Percentiles rank a stretch among this genome's conserved stretches.
Conservation (phyloP, 768 basidiomycete genomes). For the Calocybe cyanea region DNA sequence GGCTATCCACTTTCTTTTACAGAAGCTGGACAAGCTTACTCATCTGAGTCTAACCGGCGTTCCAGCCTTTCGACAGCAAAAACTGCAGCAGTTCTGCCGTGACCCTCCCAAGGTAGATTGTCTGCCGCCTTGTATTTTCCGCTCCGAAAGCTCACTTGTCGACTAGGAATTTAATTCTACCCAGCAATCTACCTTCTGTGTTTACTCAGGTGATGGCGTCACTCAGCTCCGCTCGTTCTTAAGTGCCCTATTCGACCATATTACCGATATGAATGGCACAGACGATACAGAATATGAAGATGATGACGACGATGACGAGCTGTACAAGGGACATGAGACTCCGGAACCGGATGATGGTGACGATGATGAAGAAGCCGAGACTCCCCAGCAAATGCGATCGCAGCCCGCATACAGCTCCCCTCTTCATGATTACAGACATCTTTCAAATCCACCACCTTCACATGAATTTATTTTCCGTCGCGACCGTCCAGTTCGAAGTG, state of each 20-base stretch:
- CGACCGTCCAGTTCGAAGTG: constrained; percentile 26
- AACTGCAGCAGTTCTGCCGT: constrained; percentile 88
- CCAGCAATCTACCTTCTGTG: constrained; percentile 90
- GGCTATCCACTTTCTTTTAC: constrained; percentile 87
- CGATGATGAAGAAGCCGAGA: constrained; percentile 30
- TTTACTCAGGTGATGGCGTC: constrained; percentile 93
- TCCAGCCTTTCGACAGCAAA: constrained; percentile 78
- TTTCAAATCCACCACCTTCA: constrained; percentile 23
- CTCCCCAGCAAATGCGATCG: constrained; percentile 23
- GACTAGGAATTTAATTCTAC: constrained; percentile 84
- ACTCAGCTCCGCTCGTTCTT: constrained; percentile 76
- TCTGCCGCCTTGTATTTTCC: not conserved
- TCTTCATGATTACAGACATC: constrained; percentile 17
- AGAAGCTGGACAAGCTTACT: constrained; percentile 84
- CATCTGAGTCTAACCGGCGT: constrained; percentile 99
- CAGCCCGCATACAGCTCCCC: constrained; percentile 22
- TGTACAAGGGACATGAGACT: constrained; percentile 45
- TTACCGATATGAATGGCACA: constrained; percentile 67
- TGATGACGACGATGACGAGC: constrained; percentile 51
- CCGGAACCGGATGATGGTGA: constrained; percentile 38
- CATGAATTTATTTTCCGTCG: constrained; percentile 34
- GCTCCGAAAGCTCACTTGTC: constrained; percentile 4
- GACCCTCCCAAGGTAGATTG: constrained; percentile 72
- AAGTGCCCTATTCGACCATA: constrained; percentile 69
- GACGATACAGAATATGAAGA: constrained; percentile 70